Percentiles rank a stretch among this genome's conserved stretches.
Conservation (phyloP, 148 eudicot genomes). For the Amaranthus palmeri region DNA sequence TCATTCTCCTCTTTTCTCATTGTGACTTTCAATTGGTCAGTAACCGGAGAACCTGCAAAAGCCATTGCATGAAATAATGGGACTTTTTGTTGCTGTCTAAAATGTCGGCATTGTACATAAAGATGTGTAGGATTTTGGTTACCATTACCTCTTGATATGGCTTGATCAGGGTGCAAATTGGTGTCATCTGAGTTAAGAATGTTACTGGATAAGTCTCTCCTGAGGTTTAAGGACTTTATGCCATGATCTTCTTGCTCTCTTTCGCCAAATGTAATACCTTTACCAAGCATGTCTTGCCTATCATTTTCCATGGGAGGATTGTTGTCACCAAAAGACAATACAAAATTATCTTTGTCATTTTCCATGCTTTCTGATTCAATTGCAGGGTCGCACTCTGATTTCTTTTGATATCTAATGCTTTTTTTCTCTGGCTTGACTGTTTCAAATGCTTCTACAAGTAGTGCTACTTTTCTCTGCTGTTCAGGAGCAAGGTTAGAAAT, state of each 20-base stretch:
- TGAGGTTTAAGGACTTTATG: conserved; percentile 12
- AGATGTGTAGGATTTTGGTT: background rate
- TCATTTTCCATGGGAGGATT: conserved; percentile 12
- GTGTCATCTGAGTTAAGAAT: background rate
- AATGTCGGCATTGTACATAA: background rate
- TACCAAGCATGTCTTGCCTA: background rate
- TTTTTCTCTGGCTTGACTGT: conserved; percentile 26
- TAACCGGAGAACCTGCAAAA: conserved; percentile 26
- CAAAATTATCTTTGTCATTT: conserved; percentile 2
- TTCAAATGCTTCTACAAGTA: conserved; percentile 36
- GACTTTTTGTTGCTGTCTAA: background rate
- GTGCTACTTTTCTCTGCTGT: conserved; percentile 39
- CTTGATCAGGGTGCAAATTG: conserved; percentile 20
- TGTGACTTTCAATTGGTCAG: conserved; percentile 1
- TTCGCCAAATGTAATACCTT: conserved; percentile 2
- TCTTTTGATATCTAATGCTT: conserved; percentile 12
- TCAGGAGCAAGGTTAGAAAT: conserved; percentile 53
- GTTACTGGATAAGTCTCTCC: conserved; percentile 7
- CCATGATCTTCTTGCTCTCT: conserved; percentile 10
- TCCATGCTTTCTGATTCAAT: background rate
- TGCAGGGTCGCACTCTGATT: conserved; percentile 12
- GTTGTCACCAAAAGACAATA: conserved; percentile 2
- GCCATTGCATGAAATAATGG: conserved; percentile 9
- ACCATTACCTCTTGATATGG: conserved; percentile 27
- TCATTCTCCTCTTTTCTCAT: conserved; percentile 17